Percentiles rank a stretch among this genome's conserved stretches.
phyloP scores from a whole-genome alignment of 192 early-diverging fungal species.

The Linnemannia zychae region DNA sequence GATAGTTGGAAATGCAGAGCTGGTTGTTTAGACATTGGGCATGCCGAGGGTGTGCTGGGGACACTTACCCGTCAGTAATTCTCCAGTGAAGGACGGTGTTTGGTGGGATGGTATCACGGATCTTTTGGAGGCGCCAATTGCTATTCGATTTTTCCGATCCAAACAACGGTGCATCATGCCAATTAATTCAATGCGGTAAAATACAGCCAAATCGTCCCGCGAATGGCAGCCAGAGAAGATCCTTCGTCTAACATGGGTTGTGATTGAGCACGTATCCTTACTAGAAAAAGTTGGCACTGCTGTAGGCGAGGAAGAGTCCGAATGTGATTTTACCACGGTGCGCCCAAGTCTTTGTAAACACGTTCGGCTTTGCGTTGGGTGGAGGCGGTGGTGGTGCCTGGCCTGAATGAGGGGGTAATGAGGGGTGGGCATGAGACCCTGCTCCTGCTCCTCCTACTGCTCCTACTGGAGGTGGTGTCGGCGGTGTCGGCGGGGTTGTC shows the following conservation, averaged over 20 bases:
- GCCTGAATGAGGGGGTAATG: not conserved
- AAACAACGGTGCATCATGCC: not conserved
- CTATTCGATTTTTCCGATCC: conserved; percentile 10
- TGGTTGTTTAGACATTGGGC: no score
- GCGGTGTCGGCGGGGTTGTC: conserved; percentile 17
- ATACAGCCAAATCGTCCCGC: no score
- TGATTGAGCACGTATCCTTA: not conserved
- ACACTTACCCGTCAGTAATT: conserved; percentile 46
- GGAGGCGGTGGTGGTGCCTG: not conserved
- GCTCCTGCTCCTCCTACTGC: not conserved
- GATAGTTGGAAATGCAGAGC: not conserved
- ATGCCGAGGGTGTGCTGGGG: not conserved
- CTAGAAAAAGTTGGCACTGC: conserved; percentile 41
- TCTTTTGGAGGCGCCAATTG: conserved; percentile 43
- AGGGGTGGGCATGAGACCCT: not conserved
- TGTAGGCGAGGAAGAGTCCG: conserved; percentile 48
- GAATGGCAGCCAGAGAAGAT: no score
- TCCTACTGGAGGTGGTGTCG: not conserved
- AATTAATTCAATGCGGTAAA: no score
- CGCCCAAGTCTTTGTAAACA: conserved; percentile 22
- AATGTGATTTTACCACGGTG: conserved; percentile 50
- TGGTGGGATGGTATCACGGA: conserved; percentile 47
- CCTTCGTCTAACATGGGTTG: no score
- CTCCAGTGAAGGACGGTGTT: conserved; percentile 58
- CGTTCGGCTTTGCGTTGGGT: conserved; percentile 1